Percentiles rank a stretch among this genome's conserved stretches.
Conservation (phyloP, 352 stramenopile genomes). For the Phytophthora pinifolia region DNA sequence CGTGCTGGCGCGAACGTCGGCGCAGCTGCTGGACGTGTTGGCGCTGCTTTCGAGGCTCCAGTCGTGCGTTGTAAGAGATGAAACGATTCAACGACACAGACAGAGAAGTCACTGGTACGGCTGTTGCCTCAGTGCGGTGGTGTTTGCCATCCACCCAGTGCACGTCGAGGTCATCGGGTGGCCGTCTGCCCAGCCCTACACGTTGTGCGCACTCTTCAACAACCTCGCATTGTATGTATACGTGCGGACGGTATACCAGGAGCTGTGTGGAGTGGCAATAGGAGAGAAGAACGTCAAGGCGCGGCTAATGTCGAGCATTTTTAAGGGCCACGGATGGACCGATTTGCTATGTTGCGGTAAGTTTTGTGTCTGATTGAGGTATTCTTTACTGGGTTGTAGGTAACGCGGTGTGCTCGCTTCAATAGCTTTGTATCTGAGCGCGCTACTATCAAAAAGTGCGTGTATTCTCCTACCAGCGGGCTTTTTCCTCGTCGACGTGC, state of each 20-base stretch:
- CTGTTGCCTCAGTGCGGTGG: slow-evolving; percentile 41
- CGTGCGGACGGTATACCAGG: slow-evolving; percentile 9
- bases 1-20: slow-evolving; percentile 31
- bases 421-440: slow-evolving; percentile 37
- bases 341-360: slow-evolving; percentile 18
- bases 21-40: slow-evolving; percentile 29
- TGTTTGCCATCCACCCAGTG: slow-evolving; percentile 67
- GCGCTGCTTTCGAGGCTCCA: slow-evolving; percentile 17
- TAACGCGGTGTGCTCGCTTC: neutral
- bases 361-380: neutral
- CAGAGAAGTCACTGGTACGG: slow-evolving; percentile 14
- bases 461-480: slow-evolving; percentile 42
- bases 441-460: slow-evolving; percentile 60
- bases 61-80: neutral
- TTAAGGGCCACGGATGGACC: slow-evolving; percentile 6
- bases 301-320: slow-evolving; percentile 9
- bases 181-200: slow-evolving; percentile 71
- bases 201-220: slow-evolving; percentile 53
- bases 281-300: slow-evolving; percentile 1
- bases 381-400: neutral
- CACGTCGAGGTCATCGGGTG: slow-evolving; percentile 70
- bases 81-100: neutral
- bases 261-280: neutral
- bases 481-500: slow-evolving; percentile 40
- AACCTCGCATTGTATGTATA: slow-evolving; percentile 44